phyloP scores from a whole-genome alignment of 179 eudicot species.

The Spinacia oleracea region DNA sequence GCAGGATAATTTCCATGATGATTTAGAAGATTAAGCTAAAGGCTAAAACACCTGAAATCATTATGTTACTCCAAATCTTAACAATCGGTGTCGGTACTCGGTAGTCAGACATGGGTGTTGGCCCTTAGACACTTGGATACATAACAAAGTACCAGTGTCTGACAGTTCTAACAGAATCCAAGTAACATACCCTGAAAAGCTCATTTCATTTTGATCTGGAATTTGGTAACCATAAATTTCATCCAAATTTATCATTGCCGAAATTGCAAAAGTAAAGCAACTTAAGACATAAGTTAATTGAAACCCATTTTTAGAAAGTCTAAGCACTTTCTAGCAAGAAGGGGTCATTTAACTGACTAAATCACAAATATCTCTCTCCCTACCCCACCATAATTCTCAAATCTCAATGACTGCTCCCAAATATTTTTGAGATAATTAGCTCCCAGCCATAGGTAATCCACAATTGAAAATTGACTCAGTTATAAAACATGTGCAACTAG shows the following conservation, averaged over 20 bases:
- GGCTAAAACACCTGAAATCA: background rate
- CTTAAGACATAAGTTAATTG: background rate
- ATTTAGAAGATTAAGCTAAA: background rate
- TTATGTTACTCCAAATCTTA: background rate
- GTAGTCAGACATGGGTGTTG: too few relatives aligned
- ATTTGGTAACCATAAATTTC: background rate
- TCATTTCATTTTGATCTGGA: background rate
- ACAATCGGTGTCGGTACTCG: too few relatives aligned
- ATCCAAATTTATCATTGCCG: background rate
- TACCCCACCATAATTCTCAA: background rate
- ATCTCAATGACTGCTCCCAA: background rate
- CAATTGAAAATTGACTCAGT: background rate
- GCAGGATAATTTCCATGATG: background rate
- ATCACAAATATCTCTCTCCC: background rate
- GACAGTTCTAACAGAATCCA: too few relatives aligned
- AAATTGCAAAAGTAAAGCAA: background rate
- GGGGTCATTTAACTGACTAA: background rate
- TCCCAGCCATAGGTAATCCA: background rate
- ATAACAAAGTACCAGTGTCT: too few relatives aligned
- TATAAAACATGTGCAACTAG: background rate
- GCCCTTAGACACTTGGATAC: too few relatives aligned
- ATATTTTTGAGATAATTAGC: background rate
- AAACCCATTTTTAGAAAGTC: background rate
- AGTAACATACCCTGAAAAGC: too few relatives aligned
- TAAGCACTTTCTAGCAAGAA: background rate